Evolutionary conservation across 352 stramenopile genomes (phyloP), one percentile per base, ranked within the genome.

Genomic region (Elongisporangium anandrum): DNA sequence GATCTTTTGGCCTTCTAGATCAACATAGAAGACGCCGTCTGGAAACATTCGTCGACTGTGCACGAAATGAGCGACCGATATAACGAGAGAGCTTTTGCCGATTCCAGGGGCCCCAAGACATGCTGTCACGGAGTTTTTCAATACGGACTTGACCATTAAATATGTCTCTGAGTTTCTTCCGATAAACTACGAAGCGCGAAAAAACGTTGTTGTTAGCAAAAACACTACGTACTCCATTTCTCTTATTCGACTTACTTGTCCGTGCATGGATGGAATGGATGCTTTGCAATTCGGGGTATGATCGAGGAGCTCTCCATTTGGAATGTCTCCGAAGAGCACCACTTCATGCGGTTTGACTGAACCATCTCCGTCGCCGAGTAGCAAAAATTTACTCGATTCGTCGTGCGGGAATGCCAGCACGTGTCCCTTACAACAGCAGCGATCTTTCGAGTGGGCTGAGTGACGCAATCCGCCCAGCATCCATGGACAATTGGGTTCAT

Each of bases 21-120:
- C 84, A 20, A 94, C 82, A 61, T 94, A 94, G 54, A 88, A 94
- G 8, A 94, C 77, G 23, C 81, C 84, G 49, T 94, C 84, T 23
- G 81, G 72, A 56, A 90, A 88, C 73, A 91, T 89, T 17, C 80
- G 76, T 8, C 84, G 78, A 59, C 81, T 88, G 57, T 92, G 79
- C 1, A 87, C 79, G 55, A 90, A 94, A 50, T 94, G 84, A 16
- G 81, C 84, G 20, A 90, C 81, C 0, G 84, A 90, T 23, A 94
- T 90, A 56, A 86, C 81, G 22, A 94, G 77, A 20, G 84, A 94
- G 53, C 79, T 90, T 58, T 93, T 94, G 41, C 84, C 84, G 21
- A 94, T 94, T 12, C 81, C 84, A 47, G 84, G 84, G 2, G 81
- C 84, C 5, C 84, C 84, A 4, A 90, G 65, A 47, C 84, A 94